Base-by-base conservation (phyloP, 441 rosid genomes). In the Populus hybrid region DNA sequence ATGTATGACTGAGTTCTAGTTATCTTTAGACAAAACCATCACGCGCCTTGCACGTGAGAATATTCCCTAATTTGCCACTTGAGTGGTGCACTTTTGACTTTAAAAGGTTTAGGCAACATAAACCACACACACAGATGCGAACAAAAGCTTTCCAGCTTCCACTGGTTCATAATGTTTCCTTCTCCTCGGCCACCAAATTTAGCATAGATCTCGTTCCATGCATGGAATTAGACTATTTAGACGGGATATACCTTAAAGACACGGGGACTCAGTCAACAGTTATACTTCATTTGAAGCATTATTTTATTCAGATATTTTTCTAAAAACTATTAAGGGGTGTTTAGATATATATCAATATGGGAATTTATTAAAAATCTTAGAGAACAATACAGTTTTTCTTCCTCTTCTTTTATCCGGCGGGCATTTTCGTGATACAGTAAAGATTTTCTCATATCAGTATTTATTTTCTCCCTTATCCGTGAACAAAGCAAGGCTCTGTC, bases 111-210 rank as follows among this genome's bases (percentile, higher is more conserved):
- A 65, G 69, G 45, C 68, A 79, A 73, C 23, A 71, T 20, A 56
- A 21, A 53, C 33, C 74, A 67, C 75, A 23, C 11, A 61, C 29
- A 35, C 31, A 29, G 6, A 42, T 29, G 28, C 65, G 72, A 76
- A 76, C 81, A 64, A 67, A 83, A 50, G 83, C 82, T 53, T 53
- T 6, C 8, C n/a, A 53, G 77, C 20, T 81, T 83, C 77, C 79
- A 77, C 11, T 69, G 80, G 83, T 63, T 75, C 33, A 65, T 21
- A 80, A 70, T 75, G 64, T 36, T 76, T 74, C 69, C 36, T 77
- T 36, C 61, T 74, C 79, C 45, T 20, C 38, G 66, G 69, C 85
- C 85, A 67, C 72, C 84, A 82, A 70, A 73, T 78, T 67, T 71
- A 65, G 85, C 81, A 80, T 0, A 29, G 70, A 65, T 72, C 21